Percentiles rank a stretch among this genome's conserved stretches.
Conservation (phyloP, 306 rosid species). For the Quercus glauca region DNA sequence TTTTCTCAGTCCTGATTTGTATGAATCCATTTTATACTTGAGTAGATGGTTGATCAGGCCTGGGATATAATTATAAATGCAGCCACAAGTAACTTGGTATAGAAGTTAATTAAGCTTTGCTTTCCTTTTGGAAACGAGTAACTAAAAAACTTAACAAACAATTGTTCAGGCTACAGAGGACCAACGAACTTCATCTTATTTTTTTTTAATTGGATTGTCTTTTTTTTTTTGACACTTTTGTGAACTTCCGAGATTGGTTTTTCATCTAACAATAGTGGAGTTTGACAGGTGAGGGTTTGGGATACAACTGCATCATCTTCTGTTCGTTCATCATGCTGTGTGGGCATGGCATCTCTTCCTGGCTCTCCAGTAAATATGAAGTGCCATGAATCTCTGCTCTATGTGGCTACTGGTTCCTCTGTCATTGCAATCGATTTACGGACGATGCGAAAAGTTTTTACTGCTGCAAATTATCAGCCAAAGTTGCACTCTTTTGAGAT, state of each 20-base stretch:
- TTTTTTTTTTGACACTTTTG: neutral
- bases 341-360: slow-evolving; percentile 66
- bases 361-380: slow-evolving; percentile 61
- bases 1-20: neutral
- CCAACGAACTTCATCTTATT: neutral
- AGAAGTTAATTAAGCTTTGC: neutral
- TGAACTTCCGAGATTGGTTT: neutral
- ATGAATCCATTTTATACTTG: neutral
- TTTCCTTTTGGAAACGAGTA: neutral
- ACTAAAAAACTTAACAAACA: neutral
- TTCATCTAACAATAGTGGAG: slow-evolving; percentile 15
- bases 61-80: neutral
- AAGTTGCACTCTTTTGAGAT: slow-evolving; percentile 59
- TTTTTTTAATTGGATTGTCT: neutral
- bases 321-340: slow-evolving; percentile 69
- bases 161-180: neutral
- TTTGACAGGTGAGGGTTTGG: slow-evolving; percentile 78
- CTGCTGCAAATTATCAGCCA: slow-evolving; percentile 46
- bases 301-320: slow-evolving; percentile 59
- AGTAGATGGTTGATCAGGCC: neutral
- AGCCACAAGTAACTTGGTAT: neutral
- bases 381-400: slow-evolving; percentile 75
- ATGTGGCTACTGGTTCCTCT: slow-evolving; percentile 67
- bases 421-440: slow-evolving; percentile 71
- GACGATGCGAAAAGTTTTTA: slow-evolving; percentile 68